Evolutionary conservation across 2,329 filamentous ascomycete genomes (phyloP), one percentile per base, ranked within the genome.

Genomic region (Diaporthe nobilis): DNA sequence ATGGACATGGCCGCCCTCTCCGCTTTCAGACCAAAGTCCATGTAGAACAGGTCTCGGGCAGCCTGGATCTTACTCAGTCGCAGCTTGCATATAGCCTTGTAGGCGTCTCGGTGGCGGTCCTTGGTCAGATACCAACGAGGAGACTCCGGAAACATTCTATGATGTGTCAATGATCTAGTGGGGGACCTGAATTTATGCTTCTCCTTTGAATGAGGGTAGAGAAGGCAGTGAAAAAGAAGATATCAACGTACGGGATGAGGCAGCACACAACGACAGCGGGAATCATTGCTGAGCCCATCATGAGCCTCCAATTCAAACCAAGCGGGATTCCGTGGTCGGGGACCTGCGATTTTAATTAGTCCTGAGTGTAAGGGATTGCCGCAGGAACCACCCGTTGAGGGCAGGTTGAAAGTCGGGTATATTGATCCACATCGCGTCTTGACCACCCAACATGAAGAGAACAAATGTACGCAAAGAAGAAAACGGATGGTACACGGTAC

Each of bases 281-380:
- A 20, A 93, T 85, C 82, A 93, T 88, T 13, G 93, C 92, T 3
- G 91, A 93, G 9, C 88, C 91, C 84, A 94, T 89, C 91, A 93
- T 93, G 55, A 94, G 84, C 37, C 92, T 89, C 92, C 93, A 94
- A 76, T 93, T 88, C 5, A 88, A 85, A 9, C 92, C 92, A 13
- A 82, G 78, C 53, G 84, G 82, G 72, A 93, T 89, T 5, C 86
- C 85, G 3, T 83, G 84, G 79, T 92, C 88, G 39, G 85, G 84
- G 10, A 89, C 75, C 75, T 76, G 34, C 17, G 12, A 2, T 13
- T 44, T 42, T 3, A 49, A 22, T 76, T 22, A 76, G 65, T 15
- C 20, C 34, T 25, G 13, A 39, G 4, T 12, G 1, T 25, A 31
- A 25, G 2, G 3, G 13, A 42, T 44, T 49, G 20, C 5, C 15